Evolutionary conservation across 2,329 filamentous ascomycete species (phyloP), one percentile per base, ranked within the genome.

Genomic region (Orbilia quercus): DNA sequence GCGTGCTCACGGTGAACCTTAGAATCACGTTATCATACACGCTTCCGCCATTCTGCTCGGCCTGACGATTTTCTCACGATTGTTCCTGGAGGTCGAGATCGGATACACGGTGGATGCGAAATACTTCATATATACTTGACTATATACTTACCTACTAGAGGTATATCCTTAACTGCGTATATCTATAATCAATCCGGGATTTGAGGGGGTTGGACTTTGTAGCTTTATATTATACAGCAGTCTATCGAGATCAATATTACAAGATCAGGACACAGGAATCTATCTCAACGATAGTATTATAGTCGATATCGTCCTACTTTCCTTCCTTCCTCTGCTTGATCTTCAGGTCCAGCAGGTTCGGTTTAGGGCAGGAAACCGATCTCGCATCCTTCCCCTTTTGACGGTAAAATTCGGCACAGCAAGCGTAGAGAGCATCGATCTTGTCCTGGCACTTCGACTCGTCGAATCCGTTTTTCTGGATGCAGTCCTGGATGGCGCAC

Each of bases 1-100:
- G 91, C 93, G 94, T 91, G 95, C 95, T 99, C 92, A 93, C 89
- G 91, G 92, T 91, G 85, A 59, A 91, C 90, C 94, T 90, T 91
- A 96, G 69, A 73, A 62, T 66, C 69, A 72, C 38, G 57, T 62
- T 62, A 22, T 54, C 22, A 64, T 36, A 73, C 60, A 66, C 69
- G 69, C 69, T 51, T 73, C 58, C 40, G 50, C 60, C 60, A 34
- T 66, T 73, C 69, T 73, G 69, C 69, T 73, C 60, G 60, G 54
- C 69, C 69, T 73, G 69, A 73, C 69, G 69, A 66, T 53, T 34
- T 34, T 63, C 66, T 63, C 42, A 47, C 40, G 66, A 65, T 63
- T 72, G 48, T 60, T 62, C 48, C 54, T 73, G 69, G 69, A 65
- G 69, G 60, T 57, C 60, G 69, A 73, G 69, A 73, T 73, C 69